These are phyloP conservation scores for Voacanga thouarsii DNA, from an alignment of 257 asterid species.

Conservation along the genomic window DNA sequence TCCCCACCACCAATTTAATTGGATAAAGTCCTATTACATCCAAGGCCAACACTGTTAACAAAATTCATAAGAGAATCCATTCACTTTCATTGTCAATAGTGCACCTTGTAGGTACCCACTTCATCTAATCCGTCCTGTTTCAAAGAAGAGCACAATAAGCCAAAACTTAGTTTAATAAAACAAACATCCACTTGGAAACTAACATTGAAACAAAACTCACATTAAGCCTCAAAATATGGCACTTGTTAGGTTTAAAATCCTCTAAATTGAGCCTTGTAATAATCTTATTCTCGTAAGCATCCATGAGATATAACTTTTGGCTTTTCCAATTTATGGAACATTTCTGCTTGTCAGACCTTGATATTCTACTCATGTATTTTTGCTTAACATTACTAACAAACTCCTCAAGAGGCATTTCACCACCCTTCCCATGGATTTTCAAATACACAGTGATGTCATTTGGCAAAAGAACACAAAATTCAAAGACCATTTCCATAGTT, in stretches of 20 bases:
- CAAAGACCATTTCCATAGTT: constrained; percentile 9
- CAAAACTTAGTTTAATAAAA: constrained; percentile 3
- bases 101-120: constrained; percentile 53
- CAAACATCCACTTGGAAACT: not conserved
- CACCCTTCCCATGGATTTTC: constrained; percentile 22
- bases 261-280: constrained; percentile 24
- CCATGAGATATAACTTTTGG: constrained; percentile 40
- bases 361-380: constrained; percentile 17
- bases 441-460: constrained; percentile 44
- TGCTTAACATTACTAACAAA: constrained; percentile 26
- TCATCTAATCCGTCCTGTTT: constrained; percentile 63
- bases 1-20: not conserved
- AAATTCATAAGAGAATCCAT: not conserved
- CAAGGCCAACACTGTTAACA: not conserved
- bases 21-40: not conserved
- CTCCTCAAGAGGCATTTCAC: constrained; percentile 32
- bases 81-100: not conserved
- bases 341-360: constrained; percentile 8
- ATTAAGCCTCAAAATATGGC: constrained; percentile 42
- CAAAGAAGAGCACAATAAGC: constrained; percentile 6
- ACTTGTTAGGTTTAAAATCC: constrained; percentile 28
- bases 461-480: constrained; percentile 55
- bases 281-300: constrained; percentile 32
- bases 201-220: constrained; percentile 30
- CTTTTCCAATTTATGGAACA: constrained; percentile 45